Evolutionary conservation across 352 stramenopile species (phyloP), one percentile per base, ranked within the genome.

Genomic region (Sclerospora graminicola): DNA sequence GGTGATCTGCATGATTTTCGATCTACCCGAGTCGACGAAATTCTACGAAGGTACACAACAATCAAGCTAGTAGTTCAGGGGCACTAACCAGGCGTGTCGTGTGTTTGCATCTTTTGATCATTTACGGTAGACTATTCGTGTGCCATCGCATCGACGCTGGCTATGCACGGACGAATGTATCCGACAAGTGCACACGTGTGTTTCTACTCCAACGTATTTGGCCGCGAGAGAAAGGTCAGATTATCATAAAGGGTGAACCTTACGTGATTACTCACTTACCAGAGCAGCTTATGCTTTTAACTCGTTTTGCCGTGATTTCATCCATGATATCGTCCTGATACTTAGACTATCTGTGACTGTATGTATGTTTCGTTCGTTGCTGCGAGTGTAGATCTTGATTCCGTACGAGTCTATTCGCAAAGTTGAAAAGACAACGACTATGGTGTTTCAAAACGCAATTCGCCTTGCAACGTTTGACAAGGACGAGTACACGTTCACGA

Each of bases 121-220:
- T 11, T 21, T 34, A 19, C 27, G 24, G 14, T 47, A 89, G 80
- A 92, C 51, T 92, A 82, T 53, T 89, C 80, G 38, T 92, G 80
- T 50, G 77, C 77, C 2, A 80, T 89, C 41, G 70, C 78, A 11
- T 71, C 69, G 26, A 82, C 76, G 45, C 66, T 91, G 37, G 71
- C 75, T 53, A 89, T 88, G 77, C 80, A 92, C 60, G 80, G 80
- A 36, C 77, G 80, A 48, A 92, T 92, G 80, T 92, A 92, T 67
- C 80, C 80, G 28, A 87, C 77, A 32, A 77, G 69, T 41, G 63
- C 75, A 14, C 73, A 87, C 51, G 64, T 88, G 33, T 92, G 80
- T 60, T 92, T 92, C 45, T 89, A 92, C 66, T 89, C 80, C 42
- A 89, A 89, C 45, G 69, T 89, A 26, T 89, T 92, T 62, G 80